A percentile compares a stretch with the other conserved stretches of the same genome.
Conservation (phyloP, 2,329 filamentous ascomycete species). For the Ramularia collo-cygni region DNA sequence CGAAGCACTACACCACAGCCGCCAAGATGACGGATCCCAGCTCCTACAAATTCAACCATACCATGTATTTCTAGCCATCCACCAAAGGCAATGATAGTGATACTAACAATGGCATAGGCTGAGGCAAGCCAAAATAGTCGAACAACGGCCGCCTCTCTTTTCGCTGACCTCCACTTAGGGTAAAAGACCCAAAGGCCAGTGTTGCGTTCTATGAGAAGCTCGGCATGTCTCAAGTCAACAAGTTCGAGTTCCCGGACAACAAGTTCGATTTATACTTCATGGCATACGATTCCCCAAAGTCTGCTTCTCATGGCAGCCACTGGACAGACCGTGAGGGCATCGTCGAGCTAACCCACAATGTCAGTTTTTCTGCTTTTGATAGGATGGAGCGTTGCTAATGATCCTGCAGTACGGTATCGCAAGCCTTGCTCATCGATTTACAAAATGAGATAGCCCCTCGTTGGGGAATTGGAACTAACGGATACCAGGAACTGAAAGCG, state of each 20-base stretch:
- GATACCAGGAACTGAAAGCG: conserved; percentile 58
- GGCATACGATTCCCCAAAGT: conserved; percentile 71
- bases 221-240: conserved; percentile 76
- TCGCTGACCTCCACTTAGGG: conserved; percentile 54
- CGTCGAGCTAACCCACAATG: conserved; percentile 76
- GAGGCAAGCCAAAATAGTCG: too few species aligned
- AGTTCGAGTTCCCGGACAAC: conserved; percentile 73
- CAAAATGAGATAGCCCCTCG: too few species aligned
- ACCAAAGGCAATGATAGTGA: too few species aligned
- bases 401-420: too few species aligned
- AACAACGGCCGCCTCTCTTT: too few species aligned
- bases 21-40: conserved; percentile 53
- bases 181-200: conserved; percentile 80
- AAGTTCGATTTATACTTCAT: conserved; percentile 96
- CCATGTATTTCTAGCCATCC: conserved; percentile 28
- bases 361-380: conserved; percentile 51
- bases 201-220: conserved; percentile 93
- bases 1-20: conserved; percentile 20
- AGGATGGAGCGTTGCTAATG: too few species aligned
- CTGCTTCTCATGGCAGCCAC: conserved; percentile 65
- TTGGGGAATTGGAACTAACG: too few species aligned
- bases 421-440: too few species aligned
- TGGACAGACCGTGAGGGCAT: conserved; percentile 70
- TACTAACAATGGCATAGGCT: too few species aligned
- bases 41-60: conserved; percentile 60